phyloP scores from a whole-genome alignment of 2,329 filamentous ascomycete genomes.

The Parascedosporium putredinis region DNA sequence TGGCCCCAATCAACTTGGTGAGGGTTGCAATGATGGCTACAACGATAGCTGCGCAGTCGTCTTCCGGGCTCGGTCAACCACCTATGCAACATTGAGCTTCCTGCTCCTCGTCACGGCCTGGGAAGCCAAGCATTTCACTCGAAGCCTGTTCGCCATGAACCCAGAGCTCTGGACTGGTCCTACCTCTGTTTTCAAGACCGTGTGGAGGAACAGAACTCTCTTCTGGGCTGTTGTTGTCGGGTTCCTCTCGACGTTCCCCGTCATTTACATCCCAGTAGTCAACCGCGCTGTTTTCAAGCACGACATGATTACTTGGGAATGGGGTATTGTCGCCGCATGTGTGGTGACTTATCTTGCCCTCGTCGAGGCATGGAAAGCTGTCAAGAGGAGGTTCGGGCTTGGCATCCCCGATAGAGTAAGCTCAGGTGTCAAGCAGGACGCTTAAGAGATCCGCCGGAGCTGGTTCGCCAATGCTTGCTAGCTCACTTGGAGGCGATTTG shows the following conservation, averaged over 20 bases:
- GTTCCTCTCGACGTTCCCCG: conserved; percentile 49
- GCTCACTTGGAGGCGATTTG: no score
- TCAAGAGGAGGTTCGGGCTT: conserved; percentile 41
- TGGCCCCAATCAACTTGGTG: conserved; percentile 33
- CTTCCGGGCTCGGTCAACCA: conserved; percentile 56
- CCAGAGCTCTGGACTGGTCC: conserved; percentile 37
- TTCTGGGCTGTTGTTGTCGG: conserved; percentile 54
- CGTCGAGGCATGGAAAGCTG: conserved; percentile 60
- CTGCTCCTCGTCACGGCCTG: conserved; percentile 58
- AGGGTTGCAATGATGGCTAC: conserved; percentile 46
- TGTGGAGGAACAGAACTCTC: conserved; percentile 59
- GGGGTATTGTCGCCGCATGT: conserved; percentile 54
- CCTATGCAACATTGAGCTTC: conserved; percentile 60
- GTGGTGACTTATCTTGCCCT: conserved; percentile 50
- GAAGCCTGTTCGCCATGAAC: conserved; percentile 59
- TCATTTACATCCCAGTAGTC: conserved; percentile 58
- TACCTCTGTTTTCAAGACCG: conserved; percentile 44
- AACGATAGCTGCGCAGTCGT: conserved; percentile 41
- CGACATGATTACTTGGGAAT: conserved; percentile 58
- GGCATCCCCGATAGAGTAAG: conserved; percentile 17
- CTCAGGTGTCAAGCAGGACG: not conserved
- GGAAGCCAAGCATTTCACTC: conserved; percentile 63
- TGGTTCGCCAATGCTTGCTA: no score
- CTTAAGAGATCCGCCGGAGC: no score
- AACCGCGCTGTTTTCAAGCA: conserved; percentile 62